Evolutionary conservation across 2,329 filamentous ascomycete genomes (phyloP), one percentile per base, ranked within the genome.

Genomic region (Paraphaeosphaeria minitans): DNA sequence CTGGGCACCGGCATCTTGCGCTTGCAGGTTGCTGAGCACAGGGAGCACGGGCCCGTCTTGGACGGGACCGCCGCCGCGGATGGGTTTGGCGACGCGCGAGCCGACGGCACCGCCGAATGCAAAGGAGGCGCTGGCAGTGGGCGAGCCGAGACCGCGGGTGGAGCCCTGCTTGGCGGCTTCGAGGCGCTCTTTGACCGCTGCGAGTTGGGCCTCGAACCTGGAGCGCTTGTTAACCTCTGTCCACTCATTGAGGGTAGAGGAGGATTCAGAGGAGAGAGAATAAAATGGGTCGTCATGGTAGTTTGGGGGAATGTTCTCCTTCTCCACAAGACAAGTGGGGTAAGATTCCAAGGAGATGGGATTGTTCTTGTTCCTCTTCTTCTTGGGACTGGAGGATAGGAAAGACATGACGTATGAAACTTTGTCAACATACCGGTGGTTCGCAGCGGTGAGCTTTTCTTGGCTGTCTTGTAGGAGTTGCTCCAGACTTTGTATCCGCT

Each of bases 161-260:
- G 91, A 95, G 71, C 93, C 92, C 50, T 89, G 87, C 80, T 98
- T 99, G 76, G 93, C 95, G 53, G 92, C 91, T 80, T 99, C 95
- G 66, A 99, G 89, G 63, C 95, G 91, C 77, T 99, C 95, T 83
- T 98, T 99, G 80, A 99, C 95, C 53, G 93, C 93, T 45, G 93
- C 91, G 75, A 99, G 91, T 81, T 99, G 95, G 39, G 92, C 89
- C 83, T 99, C 95, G 83, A 99, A 99, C 77, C 95, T 98, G 75
- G 37, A 22, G 3, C 12, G 21, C 41, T 56, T 58, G 57, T 66
- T 57, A 62, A 61, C 33, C 39, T 53, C 13, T 22, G 47, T 55
- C 31, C 47, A 43, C 53, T 50, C 42, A 45, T 53, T 22, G 13
- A 31, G 54, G 53, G 54, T 37, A 48, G 27, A 21, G 33, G 54